These are phyloP conservation scores for Escallonia rubra DNA, from an alignment of 129 eudicot genomes.

Conservation along the genomic window DNA sequence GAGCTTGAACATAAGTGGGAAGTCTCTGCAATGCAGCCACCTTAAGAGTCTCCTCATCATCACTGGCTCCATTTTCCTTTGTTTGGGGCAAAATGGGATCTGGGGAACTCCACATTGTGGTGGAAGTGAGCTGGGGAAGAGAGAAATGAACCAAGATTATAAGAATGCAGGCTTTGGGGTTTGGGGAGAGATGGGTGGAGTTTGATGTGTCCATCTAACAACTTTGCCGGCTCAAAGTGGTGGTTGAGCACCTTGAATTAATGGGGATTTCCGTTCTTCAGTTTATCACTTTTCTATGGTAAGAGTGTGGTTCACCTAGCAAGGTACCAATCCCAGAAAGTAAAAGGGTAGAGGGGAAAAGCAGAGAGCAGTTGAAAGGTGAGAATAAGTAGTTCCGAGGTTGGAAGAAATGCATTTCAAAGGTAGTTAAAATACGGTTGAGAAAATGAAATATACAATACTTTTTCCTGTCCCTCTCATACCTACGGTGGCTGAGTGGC, in stretches of 20 bases:
- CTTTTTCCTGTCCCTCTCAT: neutral
- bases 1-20: slow-evolving; percentile 58
- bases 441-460: neutral
- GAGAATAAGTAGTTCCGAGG: slow-evolving; percentile 6
- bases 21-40: slow-evolving; percentile 77
- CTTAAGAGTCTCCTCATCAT: slow-evolving; percentile 53
- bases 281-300: neutral
- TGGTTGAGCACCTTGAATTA: slow-evolving; percentile 17
- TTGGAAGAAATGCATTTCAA: neutral
- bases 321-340: neutral
- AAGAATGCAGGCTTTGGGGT: slow-evolving; percentile 3
- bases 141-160: slow-evolving; percentile 12
- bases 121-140: neutral
- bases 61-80: slow-evolving; percentile 19
- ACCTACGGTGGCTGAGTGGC: neutral
- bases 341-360: neutral
- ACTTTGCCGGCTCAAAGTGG: slow-evolving; percentile 18
- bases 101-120: slow-evolving; percentile 41
- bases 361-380: neutral
- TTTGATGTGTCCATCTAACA: slow-evolving; percentile 22
- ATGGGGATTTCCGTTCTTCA: neutral
- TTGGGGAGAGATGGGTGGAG: slow-evolving; percentile 1
- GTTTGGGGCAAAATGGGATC: slow-evolving; percentile 29
- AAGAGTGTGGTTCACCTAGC: neutral
- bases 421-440: slow-evolving; percentile 14